Conservation (phyloP, 176 grass and related monocot species). For the Phragmites australis region DNA sequence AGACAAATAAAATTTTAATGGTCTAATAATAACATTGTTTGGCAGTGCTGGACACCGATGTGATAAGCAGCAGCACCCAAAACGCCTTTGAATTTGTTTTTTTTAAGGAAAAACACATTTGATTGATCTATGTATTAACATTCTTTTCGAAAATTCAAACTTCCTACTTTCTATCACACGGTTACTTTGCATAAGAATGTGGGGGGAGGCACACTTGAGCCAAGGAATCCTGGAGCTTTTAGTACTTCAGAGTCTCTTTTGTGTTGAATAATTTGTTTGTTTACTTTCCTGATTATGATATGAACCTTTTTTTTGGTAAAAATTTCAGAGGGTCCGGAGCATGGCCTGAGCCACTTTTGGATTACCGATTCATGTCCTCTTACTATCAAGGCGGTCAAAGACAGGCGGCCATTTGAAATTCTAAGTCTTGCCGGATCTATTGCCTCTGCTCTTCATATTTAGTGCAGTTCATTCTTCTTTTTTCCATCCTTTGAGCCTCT, state of each 20-base stretch:
- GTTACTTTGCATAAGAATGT: background rate
- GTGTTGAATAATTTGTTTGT: background rate
- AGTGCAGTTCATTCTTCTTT: conserved; percentile 44
- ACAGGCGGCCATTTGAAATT: conserved; percentile 78
- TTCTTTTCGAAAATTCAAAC: background rate
- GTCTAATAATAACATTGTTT: background rate
- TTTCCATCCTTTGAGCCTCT: background rate
- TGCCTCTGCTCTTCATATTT: conserved; percentile 81
- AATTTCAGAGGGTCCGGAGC: conserved; percentile 59
- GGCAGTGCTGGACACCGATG: background rate
- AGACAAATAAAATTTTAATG: background rate
- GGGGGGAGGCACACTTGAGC: background rate
- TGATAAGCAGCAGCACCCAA: background rate
- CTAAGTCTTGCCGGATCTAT: conserved; percentile 82
- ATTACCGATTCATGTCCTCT: conserved; percentile 92
- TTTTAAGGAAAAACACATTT: background rate
- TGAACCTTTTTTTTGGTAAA: background rate
- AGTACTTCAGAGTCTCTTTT: conserved; percentile 7
- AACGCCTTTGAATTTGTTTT: background rate
- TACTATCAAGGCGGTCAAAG: conserved; percentile 65
- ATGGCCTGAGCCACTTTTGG: conserved; percentile 85
- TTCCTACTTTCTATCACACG: background rate
- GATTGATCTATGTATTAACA: conserved; percentile 3
- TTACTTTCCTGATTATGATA: conserved; percentile 9
- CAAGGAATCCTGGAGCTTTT: background rate